Conservation (phyloP, 306 rosid genomes). For the Pueraria montana region DNA sequence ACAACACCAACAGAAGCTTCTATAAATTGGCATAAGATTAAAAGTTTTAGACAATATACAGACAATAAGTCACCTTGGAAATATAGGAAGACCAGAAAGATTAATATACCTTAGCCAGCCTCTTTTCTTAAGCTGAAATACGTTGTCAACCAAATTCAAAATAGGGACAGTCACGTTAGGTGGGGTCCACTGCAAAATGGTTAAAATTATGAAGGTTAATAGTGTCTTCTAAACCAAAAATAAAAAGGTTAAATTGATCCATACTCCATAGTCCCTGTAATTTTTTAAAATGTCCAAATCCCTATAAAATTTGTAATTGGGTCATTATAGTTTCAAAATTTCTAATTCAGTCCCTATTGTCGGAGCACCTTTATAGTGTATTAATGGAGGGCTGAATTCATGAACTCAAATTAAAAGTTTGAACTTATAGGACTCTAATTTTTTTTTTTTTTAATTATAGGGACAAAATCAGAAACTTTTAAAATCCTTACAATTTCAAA, state of each 20-base stretch:
- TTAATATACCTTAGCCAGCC: conserved; percentile 96
- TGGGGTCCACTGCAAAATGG: conserved; percentile 93
- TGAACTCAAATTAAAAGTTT: neutral
- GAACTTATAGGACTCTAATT: neutral
- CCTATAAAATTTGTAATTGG: neutral
- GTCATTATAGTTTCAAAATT: neutral
- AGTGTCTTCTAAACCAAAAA: conserved; percentile 4
- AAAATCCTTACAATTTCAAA: neutral
- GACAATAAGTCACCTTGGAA: conserved; percentile 8
- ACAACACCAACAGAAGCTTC: conserved; percentile 14
- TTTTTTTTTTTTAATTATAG: neutral
- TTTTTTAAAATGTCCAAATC: neutral
- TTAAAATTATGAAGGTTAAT: conserved; percentile 38
- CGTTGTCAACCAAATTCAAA: conserved; percentile 94
- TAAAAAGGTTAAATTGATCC: conserved; percentile 7
- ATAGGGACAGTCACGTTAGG: conserved; percentile 93
- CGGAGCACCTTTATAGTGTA: neutral
- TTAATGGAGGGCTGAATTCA: neutral
- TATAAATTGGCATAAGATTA: conserved; percentile 20
- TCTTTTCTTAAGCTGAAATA: conserved; percentile 97
- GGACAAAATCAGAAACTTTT: neutral
- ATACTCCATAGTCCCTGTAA: neutral
- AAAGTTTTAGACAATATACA: neutral
- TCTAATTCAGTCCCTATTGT: neutral
- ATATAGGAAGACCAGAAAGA: conserved; percentile 38